A percentile compares a stretch with the other conserved stretches of the same genome.
phyloP scores from a whole-genome alignment of 768 basidiomycete species.

The Serendipita vermifera region DNA sequence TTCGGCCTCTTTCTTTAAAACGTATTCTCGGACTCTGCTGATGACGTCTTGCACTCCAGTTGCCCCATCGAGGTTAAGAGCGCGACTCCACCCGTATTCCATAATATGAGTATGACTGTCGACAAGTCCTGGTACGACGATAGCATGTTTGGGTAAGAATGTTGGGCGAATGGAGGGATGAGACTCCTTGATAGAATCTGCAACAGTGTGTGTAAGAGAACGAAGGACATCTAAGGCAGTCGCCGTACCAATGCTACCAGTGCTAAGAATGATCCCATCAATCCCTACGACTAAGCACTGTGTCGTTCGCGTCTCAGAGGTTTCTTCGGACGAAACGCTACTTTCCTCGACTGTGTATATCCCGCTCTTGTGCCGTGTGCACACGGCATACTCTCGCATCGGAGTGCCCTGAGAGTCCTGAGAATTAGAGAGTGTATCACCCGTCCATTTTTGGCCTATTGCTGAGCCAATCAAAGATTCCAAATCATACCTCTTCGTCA shows the following conservation, averaged over 20 bases:
- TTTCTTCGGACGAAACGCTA: conserved; percentile 42
- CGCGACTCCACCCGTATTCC: conserved; percentile 55
- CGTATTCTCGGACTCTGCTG: conserved; percentile 43
- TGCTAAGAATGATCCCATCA: conserved; percentile 33
- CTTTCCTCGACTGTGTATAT: conserved; percentile 60
- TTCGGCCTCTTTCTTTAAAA: conserved; percentile 44
- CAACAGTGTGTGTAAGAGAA: conserved; percentile 11
- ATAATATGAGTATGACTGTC: conserved; percentile 75
- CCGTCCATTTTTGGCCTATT: too few species aligned
- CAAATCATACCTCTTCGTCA: conserved; percentile 1
- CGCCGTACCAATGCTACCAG: conserved; percentile 41
- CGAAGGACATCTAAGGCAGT: conserved; percentile 18
- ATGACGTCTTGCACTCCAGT: conserved; percentile 56
- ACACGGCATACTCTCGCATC: background rate
- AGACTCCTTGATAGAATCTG: conserved; percentile 21
- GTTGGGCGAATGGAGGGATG: conserved; percentile 26
- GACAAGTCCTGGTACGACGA: conserved; percentile 60
- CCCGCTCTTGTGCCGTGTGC: background rate
- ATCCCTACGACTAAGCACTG: conserved; percentile 33
- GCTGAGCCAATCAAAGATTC: too few species aligned
- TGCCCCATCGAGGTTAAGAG: conserved; percentile 49
- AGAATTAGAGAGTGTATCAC: too few species aligned
- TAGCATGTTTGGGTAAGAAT: conserved; percentile 36
- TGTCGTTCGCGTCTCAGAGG: background rate
- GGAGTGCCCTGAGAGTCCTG: too few species aligned